Percentiles rank a stretch among this genome's conserved stretches.
Evolutionary conservation across 805 yeast species (phyloP).

Genomic region (Pichia pseudocactophila): DNA sequence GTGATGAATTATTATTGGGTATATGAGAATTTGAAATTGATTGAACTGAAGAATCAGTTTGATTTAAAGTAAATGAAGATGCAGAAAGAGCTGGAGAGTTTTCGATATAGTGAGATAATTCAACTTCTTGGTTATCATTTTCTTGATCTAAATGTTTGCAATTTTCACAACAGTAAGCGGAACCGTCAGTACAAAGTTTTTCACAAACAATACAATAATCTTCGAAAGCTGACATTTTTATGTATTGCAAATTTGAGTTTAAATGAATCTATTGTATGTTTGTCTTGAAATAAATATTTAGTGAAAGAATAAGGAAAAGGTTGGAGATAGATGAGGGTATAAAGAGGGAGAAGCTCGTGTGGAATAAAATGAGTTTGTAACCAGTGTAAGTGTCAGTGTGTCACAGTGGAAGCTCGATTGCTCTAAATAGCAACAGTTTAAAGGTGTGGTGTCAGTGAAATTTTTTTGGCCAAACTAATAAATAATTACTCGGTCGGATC

Average conservation of each 20-base stretch:
- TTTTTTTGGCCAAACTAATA: too few species aligned
- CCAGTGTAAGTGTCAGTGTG: too few species aligned
- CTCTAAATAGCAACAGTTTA: too few species aligned
- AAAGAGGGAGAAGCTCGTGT: too few species aligned
- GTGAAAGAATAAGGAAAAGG: too few species aligned
- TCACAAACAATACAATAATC: conserved; percentile 32
- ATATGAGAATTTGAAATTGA: too few species aligned
- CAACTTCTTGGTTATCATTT: not conserved
- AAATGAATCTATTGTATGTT: too few species aligned
- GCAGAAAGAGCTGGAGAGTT: conserved; percentile 20
- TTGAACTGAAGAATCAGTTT: not conserved
- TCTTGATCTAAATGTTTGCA: conserved; percentile 23
- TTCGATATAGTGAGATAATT: conserved; percentile 5
- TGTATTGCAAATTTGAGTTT: not conserved
- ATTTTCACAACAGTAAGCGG: conserved; percentile 27
- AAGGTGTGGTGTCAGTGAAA: too few species aligned
- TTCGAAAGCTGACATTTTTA: conserved; percentile 35
- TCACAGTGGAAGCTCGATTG: too few species aligned
- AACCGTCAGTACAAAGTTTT: conserved; percentile 23
- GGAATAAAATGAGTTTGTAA: too few species aligned
- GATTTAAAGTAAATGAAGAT: conserved; percentile 13
- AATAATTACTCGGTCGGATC: too few species aligned
- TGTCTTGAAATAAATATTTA: too few species aligned
- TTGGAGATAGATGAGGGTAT: not conserved
- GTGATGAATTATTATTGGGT: not conserved